Evolutionary conservation across 257 asterid genomes (phyloP), one percentile per base, ranked within the genome.

Genomic region (Primulina tabacum): DNA sequence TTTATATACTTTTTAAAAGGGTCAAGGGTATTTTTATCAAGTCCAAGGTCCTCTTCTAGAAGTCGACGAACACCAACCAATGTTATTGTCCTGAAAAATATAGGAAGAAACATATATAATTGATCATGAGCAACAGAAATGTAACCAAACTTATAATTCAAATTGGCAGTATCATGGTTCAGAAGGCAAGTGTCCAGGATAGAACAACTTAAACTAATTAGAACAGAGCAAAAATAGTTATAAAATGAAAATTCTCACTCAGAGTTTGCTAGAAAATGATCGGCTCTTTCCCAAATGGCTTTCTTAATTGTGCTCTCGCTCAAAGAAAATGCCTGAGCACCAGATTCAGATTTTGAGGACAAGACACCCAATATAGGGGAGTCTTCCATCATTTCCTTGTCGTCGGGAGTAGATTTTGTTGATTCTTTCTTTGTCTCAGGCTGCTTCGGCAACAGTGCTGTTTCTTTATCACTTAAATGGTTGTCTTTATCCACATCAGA

Each of bases 281-380:
- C 88, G 71, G 97, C 89, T 82, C 96, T 83, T 47, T 78, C 85
- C 86, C 62, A 78, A 52, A 94, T 82, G 66, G 97, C 96, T 80
- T 84, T 86, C 84, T 81, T 78, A 74, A 94, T 78, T 69, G 63
- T 76, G 82, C 83, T 79, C 73, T 94, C 88, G 37, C 80, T 88
- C 73, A 77, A 72, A 68, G 79, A 73, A 59, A 78, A 74, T 69
- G 56, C 82, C 77, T 77, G 83, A 74, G 79, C 62, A 50, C 75
- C 82, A 79, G 40, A 83, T 65, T 76, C 95, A 66, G 87, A 68
- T 71, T 83, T 86, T 32, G 84, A 72, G 65, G 82, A 75, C 70
- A 89, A 72, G 69, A 91, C 87, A 33, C 96, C 97, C 96, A 87
- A 85, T 75, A 91, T 85, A 72, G 99, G 99, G 64, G 97, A 94